A percentile compares a stretch with the other conserved stretches of the same genome.
Evolutionary conservation across 345 rosid genomes (phyloP).

Genomic region (Anastatica hierochuntica): DNA sequence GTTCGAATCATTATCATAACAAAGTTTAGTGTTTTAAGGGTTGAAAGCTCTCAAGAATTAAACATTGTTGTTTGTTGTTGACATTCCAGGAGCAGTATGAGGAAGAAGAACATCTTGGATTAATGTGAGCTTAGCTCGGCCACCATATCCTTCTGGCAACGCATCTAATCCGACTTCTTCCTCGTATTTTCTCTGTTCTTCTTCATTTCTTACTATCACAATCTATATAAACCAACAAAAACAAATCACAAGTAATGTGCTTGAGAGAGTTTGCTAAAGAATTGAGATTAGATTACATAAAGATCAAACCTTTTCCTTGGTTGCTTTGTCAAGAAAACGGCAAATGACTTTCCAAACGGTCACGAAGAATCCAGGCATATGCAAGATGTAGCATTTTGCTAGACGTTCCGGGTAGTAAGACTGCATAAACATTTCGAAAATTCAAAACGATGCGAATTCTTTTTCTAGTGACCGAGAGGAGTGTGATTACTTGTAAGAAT

Average conservation of each 20-base stretch:
- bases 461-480: too few relatives aligned
- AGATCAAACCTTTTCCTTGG: slow-evolving; percentile 59
- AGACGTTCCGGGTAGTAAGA: slow-evolving; percentile 92
- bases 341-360: slow-evolving; percentile 68
- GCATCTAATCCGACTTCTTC: slow-evolving; percentile 47
- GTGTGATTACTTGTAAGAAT: slow-evolving; percentile 62
- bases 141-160: slow-evolving; percentile 61
- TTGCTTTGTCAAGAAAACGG: slow-evolving; percentile 72
- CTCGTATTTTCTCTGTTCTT: slow-evolving; percentile 34
- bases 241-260: background rate
- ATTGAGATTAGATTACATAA: too few relatives aligned
- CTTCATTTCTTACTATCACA: slow-evolving; percentile 46
- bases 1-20: too few relatives aligned
- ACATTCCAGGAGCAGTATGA: slow-evolving; percentile 21
- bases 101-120: slow-evolving; percentile 55
- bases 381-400: slow-evolving; percentile 50
- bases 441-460: too few relatives aligned
- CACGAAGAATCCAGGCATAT: slow-evolving; percentile 78
- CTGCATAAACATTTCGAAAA: slow-evolving; percentile 33
- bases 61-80: background rate
- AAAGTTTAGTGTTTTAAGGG: background rate
- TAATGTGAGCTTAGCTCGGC: slow-evolving; percentile 48
- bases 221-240: slow-evolving; percentile 34
- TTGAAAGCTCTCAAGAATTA: background rate
- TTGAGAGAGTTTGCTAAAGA: too few relatives aligned